Base-by-base conservation (phyloP, 768 basidiomycete species). In the Kwoniella sp. region DNA sequence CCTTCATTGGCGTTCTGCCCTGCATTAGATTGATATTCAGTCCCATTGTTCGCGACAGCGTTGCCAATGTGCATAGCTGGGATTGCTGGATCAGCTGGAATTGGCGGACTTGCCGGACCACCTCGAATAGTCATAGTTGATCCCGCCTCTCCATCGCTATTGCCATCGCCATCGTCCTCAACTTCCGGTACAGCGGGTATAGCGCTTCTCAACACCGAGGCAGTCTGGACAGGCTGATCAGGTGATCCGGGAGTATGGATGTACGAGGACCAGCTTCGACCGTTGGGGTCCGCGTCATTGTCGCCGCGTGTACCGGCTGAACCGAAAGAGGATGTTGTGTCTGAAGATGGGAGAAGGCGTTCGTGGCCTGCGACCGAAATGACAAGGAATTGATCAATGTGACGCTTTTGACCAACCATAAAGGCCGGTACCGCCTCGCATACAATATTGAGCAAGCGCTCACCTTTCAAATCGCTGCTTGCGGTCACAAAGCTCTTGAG, bases 311-410 rank as follows among this genome's bases (percentile, higher is more conserved):
- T 25, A 30, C 40, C 29, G 8, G 57, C 47, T 55, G 64, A 65
- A 10, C 46, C 65, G 48, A 67, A 54, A 12, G 65, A 67, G 8
- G 65, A 61, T 4, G 36, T 30, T 0, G 55, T 67, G 10, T 58
- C 60, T 44, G 54, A 52, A 12, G 70, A 67, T 46, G 55, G 58
- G 2, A 67, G 24, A 12, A 69, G 64, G 19, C 60, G 64, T 30
- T 73, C 65, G 54, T 77, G 72, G 6, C 69, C 72, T 70, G 53
- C n/a, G n/a, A n/a, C n/a, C n/a, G n/a, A n/a, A n/a, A n/a, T n/a
- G n/a, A n/a, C 49, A 8, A 9, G 29, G 19, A 6, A 13, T 33
- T 58, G 12, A 9, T 64, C 63, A 55, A 63, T 25, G 19, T 37
- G 26, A 24, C 25, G 13, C 33, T 19, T 21, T 30, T 27, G 3